Percentiles rank a stretch among this genome's conserved stretches.
These are phyloP conservation scores for Lumnitzera racemosa DNA, from an alignment of 345 rosid genomes.

Conservation along the genomic window DNA sequence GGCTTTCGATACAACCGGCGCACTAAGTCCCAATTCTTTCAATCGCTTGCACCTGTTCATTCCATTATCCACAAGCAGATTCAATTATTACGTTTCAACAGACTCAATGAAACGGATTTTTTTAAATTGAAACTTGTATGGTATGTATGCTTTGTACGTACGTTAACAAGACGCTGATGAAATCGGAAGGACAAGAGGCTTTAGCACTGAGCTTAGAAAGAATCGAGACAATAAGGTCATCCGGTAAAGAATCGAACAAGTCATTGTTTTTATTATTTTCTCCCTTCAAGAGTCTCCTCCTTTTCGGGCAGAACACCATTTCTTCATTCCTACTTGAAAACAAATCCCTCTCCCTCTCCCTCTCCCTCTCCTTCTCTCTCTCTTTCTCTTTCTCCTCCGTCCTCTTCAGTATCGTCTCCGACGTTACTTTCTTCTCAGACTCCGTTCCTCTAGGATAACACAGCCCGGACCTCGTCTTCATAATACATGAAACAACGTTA, in stretches of 20 bases:
- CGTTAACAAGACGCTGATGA: slow-evolving; percentile 22
- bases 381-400: not conserved
- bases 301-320: not conserved
- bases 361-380: slow-evolving; percentile 1
- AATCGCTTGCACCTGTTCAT: slow-evolving; percentile 25
- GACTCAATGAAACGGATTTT: not conserved
- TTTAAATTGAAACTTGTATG: too few relatives aligned
- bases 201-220: slow-evolving; percentile 15
- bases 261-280: slow-evolving; percentile 5
- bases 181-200: slow-evolving; percentile 16
- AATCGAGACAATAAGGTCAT: slow-evolving; percentile 20
- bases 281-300: not conserved
- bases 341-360: slow-evolving; percentile 3
- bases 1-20: slow-evolving; percentile 16
- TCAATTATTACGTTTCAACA: not conserved
- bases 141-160: not conserved
- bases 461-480: slow-evolving; percentile 17
- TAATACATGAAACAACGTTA: not conserved
- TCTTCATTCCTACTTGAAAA: not conserved
- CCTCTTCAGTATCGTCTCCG: not conserved
- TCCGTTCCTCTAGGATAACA: slow-evolving; percentile 3
- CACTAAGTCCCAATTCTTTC: slow-evolving; percentile 10
- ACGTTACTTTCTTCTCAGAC: not conserved
- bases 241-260: slow-evolving; percentile 19
- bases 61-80: not conserved